Percentiles rank a stretch among this genome's conserved stretches.
Conservation (phyloP, 495 filamentous ascomycete genomes). For the Collariella sp. region DNA sequence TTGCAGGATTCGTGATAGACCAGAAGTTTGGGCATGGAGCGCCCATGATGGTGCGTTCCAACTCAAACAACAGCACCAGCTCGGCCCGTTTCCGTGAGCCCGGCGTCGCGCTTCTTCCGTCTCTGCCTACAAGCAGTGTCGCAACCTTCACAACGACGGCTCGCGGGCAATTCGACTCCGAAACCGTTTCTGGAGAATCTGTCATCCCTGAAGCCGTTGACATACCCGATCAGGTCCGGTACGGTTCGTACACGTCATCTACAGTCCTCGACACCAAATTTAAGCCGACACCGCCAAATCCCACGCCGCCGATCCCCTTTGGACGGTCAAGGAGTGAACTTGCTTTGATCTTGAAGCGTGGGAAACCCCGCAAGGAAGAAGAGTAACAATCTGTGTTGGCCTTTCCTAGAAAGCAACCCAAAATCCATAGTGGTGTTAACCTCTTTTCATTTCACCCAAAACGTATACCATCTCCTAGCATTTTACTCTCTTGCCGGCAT, state of each 20-base stretch:
- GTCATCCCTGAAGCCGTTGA: conserved; percentile 15
- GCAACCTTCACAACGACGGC: conserved; percentile 26
- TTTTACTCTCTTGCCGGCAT: too few relatives aligned
- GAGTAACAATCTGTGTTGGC: neutral
- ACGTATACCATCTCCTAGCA: too few relatives aligned
- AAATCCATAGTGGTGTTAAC: too few relatives aligned
- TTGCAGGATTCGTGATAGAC: conserved; percentile 23
- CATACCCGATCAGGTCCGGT: conserved; percentile 17
- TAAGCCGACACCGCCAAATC: conserved; percentile 32
- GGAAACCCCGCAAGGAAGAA: conserved; percentile 17
- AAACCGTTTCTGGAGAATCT: conserved; percentile 13
- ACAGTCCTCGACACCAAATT: conserved; percentile 27
- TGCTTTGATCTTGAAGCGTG: conserved; percentile 38
- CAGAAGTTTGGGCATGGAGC: conserved; percentile 1
- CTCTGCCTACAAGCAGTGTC: conserved; percentile 25
- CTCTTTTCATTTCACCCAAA: too few relatives aligned
- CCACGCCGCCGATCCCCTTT: conserved; percentile 30
- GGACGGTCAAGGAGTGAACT: conserved; percentile 45
- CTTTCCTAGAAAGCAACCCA: too few relatives aligned
- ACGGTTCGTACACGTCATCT: conserved; percentile 20
- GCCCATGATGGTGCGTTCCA: conserved; percentile 25
- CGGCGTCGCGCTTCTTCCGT: conserved; percentile 7
- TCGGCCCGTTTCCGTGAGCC: neutral
- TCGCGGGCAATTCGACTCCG: conserved; percentile 33
- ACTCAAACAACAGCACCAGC: conserved; percentile 24